Conservation (phyloP, 257 asterid species). For the Nicotiana knightiana region DNA sequence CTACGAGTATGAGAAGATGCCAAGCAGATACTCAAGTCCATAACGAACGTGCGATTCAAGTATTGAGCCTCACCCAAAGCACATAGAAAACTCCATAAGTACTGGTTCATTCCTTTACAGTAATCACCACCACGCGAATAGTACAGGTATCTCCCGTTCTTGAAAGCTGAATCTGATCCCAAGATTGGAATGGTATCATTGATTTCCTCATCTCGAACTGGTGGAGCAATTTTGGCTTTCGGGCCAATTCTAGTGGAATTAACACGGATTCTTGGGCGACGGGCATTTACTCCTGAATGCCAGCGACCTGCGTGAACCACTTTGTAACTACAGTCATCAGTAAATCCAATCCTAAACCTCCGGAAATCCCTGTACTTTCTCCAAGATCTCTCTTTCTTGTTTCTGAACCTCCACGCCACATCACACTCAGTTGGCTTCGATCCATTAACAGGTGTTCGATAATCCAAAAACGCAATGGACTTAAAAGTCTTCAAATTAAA, state of each 20-base stretch:
- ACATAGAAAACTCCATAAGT: conserved; percentile 89
- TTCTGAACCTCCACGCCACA: conserved; percentile 91
- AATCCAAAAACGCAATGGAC: conserved; percentile 63
- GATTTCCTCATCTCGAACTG: conserved; percentile 68
- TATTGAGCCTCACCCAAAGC: conserved; percentile 90
- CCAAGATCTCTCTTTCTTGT: conserved; percentile 88
- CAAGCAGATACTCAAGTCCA: conserved; percentile 83
- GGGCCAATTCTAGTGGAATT: conserved; percentile 29
- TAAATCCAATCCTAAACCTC: conserved; percentile 69
- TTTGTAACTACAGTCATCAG: conserved; percentile 62
- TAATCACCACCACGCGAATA: conserved; percentile 93
- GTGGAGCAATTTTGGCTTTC: conserved; percentile 27
- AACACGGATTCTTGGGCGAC: conserved; percentile 44
- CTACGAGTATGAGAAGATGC: conserved; percentile 66
- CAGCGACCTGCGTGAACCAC: conserved; percentile 71
- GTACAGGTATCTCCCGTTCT: conserved; percentile 78
- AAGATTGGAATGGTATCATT: conserved; percentile 76
- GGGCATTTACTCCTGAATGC: conserved; percentile 91
- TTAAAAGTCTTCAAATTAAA: conserved; percentile 68
- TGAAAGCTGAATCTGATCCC: conserved; percentile 64
- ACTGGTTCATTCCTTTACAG: conserved; percentile 96
- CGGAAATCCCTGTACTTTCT: conserved; percentile 92
- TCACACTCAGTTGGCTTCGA: conserved; percentile 79
- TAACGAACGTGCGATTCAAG: conserved; percentile 84
- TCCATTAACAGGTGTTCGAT: conserved; percentile 77